Percentiles rank a stretch among this genome's conserved stretches.
These are phyloP conservation scores for Lathyrus aphaca DNA, from an alignment of 306 rosid species.

Conservation along the genomic window DNA sequence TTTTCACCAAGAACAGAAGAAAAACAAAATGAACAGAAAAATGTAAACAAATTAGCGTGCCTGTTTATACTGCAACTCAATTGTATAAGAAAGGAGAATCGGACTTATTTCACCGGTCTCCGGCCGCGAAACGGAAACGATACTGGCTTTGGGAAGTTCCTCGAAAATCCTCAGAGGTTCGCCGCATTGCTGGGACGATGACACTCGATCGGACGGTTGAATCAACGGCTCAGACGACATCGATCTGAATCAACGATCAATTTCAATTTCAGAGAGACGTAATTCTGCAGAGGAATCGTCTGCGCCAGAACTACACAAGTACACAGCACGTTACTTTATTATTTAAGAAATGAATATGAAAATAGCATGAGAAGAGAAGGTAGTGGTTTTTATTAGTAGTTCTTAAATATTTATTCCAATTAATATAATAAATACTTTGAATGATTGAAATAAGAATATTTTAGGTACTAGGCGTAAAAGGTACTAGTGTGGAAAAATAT, in stretches of 20 bases:
- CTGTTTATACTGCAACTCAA: conserved; percentile 91
- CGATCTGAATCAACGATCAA: conserved; percentile 38
- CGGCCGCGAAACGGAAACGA: conserved; percentile 73
- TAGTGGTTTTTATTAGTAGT: conserved; percentile 26
- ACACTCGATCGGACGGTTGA: conserved; percentile 43
- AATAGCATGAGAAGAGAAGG: background rate
- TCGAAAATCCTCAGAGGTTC: conserved; percentile 61
- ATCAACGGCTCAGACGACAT: conserved; percentile 77
- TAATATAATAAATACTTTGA: background rate
- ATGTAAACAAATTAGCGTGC: conserved; percentile 32
- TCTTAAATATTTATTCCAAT: background rate
- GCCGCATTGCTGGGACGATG: conserved; percentile 49
- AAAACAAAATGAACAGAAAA: background rate
- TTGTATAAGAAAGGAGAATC: conserved; percentile 76
- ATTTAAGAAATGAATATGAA: background rate
- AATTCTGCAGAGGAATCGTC: background rate
- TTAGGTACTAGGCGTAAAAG: background rate
- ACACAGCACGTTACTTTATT: too few relatives aligned
- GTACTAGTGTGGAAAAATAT: background rate
- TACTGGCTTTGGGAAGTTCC: conserved; percentile 70
- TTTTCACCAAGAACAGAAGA: background rate
- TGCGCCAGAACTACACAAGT: too few relatives aligned
- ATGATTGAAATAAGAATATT: background rate
- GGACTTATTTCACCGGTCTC: conserved; percentile 85
- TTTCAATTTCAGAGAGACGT: background rate